Conservation (phyloP, 805 yeast genomes). For the Yarrowia sp. region DNA sequence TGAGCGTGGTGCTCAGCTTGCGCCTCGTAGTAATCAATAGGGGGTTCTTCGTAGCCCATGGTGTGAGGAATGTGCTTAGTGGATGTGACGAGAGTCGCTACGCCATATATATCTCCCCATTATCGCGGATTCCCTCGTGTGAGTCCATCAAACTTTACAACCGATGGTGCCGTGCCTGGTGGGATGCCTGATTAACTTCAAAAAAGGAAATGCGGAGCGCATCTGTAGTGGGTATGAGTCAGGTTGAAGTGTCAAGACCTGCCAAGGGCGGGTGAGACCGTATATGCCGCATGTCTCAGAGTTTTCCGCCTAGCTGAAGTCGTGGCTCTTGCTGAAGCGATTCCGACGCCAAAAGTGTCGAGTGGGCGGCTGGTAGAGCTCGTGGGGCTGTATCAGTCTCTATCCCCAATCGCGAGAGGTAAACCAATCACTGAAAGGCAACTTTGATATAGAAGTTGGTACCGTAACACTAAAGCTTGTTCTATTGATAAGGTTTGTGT, state of each 20-base stretch:
- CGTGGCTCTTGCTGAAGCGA: too few relatives aligned
- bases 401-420: background rate
- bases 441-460: constrained; percentile 15
- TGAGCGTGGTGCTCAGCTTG: background rate
- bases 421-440: constrained; percentile 8
- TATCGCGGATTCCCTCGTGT: constrained; percentile 3
- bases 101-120: background rate
- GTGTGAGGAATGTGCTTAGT: background rate
- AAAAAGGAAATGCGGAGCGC: background rate
- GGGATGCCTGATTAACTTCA: background rate
- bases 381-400: background rate
- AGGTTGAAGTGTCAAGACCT: constrained; percentile 5
- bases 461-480: too few relatives aligned
- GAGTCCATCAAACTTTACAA: constrained; percentile 5
- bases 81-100: background rate
- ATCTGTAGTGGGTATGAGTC: background rate
- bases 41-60: background rate
- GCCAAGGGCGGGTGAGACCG: too few relatives aligned
- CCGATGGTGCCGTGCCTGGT: constrained; percentile 21
- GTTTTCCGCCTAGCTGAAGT: too few relatives aligned
- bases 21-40: constrained; percentile 5
- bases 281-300: too few relatives aligned
- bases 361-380: too few relatives aligned
- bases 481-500: background rate
- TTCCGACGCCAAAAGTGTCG: too few relatives aligned